Evolutionary conservation across 805 yeast species (phyloP).

Genomic region (Metschnikowia similis): DNA sequence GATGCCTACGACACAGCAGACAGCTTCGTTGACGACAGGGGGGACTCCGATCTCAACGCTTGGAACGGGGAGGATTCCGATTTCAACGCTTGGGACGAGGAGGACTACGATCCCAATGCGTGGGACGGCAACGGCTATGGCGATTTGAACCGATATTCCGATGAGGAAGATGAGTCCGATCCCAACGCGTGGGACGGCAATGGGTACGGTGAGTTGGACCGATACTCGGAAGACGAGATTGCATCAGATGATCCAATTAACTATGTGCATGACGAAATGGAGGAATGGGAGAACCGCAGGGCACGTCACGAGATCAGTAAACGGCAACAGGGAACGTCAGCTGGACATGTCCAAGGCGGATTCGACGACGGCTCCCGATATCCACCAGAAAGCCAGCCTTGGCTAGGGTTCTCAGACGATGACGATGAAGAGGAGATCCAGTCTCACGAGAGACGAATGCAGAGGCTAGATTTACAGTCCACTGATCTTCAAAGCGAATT

Average conservation of each 20-base stretch:
- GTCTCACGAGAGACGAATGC: neutral
- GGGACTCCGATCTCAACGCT: neutral
- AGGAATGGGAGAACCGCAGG: neutral
- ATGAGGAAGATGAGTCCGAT: neutral
- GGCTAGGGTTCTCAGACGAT: slow-evolving; percentile 10
- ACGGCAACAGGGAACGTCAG: neutral
- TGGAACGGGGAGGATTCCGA: neutral
- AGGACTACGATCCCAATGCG: neutral
- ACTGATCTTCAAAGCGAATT: neutral
- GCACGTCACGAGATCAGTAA: neutral
- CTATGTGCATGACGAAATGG: neutral
- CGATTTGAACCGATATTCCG: neutral
- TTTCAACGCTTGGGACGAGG: neutral
- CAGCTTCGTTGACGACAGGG: slow-evolving; percentile 17
- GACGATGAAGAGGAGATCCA: neutral
- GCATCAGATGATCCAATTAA: neutral
- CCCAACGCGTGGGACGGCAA: neutral
- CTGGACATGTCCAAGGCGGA: neutral
- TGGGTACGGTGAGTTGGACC: neutral
- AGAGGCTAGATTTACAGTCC: neutral
- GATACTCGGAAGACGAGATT: neutral
- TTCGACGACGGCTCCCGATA: neutral
- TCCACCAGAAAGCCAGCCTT: neutral
- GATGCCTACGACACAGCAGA: slow-evolving; percentile 17
- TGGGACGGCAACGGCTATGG: neutral